phyloP scores from a whole-genome alignment of 345 rosid genomes.

The Moricandia arvensis region DNA sequence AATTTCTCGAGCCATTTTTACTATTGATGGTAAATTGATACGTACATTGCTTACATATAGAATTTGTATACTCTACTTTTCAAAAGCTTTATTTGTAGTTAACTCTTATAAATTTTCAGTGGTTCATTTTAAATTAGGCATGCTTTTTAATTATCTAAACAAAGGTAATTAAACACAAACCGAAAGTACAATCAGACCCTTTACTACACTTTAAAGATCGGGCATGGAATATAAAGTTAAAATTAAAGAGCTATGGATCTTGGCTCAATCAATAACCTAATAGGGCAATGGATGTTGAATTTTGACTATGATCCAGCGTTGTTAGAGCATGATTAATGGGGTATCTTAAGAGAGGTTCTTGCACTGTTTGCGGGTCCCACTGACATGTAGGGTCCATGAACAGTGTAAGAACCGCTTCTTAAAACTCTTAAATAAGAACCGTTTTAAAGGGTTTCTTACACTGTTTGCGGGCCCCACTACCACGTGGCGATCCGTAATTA shows the following conservation, averaged over 20 bases:
- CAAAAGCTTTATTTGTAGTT: background rate
- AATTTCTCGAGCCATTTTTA: background rate
- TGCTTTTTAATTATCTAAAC: background rate
- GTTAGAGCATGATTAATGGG: no score
- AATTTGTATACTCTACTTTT: background rate
- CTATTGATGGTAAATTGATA: background rate
- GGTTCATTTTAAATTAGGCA: background rate
- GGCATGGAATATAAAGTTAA: conserved; percentile 29
- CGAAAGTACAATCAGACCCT: conserved; percentile 13
- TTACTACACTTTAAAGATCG: background rate
- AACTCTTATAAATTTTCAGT: background rate
- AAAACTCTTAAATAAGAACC: no score
- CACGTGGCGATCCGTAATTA: no score
- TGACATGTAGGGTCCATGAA: no score
- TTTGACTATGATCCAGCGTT: conserved; percentile 35
- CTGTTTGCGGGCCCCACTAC: no score
- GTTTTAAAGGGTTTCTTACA: no score
- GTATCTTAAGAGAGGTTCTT: no score
- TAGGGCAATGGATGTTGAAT: conserved; percentile 37
- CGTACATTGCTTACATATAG: background rate
- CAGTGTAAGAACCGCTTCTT: no score
- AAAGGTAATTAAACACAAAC: background rate
- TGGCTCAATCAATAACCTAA: conserved; percentile 23
- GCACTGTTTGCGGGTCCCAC: no score
- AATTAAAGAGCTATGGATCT: conserved; percentile 26